These are phyloP conservation scores for Euphrasia arctica DNA, from an alignment of 305 asterid species.

Conservation along the genomic window DNA sequence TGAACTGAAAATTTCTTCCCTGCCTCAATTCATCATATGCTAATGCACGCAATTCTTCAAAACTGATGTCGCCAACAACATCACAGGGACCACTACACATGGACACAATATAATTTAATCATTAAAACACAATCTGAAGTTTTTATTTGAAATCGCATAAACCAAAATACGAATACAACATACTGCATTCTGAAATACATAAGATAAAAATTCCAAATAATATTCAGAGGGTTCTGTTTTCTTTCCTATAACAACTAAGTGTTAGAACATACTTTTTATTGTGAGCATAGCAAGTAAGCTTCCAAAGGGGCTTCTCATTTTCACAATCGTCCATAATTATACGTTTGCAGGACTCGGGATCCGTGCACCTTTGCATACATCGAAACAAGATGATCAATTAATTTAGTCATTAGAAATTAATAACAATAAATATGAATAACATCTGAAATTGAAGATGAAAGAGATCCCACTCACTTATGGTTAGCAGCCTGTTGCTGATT, in stretches of 20 bases:
- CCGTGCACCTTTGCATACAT: conserved; percentile 67
- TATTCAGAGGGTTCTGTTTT: conserved; percentile 7
- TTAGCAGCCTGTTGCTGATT: conserved; percentile 51
- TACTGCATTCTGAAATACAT: conserved; percentile 10
- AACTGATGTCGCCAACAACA: conserved; percentile 77
- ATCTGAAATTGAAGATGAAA: conserved; percentile 11
- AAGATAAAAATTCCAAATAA: conserved; percentile 7
- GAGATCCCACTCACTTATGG: conserved; percentile 56
- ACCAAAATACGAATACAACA: conserved; percentile 7
- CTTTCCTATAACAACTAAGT: background rate
- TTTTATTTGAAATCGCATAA: conserved; percentile 13
- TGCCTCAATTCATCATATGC: conserved; percentile 83
- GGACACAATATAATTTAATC: conserved; percentile 22
- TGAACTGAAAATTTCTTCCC: conserved; percentile 63
- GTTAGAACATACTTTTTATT: conserved; percentile 46
- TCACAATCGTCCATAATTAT: conserved; percentile 59
- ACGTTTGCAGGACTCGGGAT: conserved; percentile 76
- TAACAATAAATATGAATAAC: conserved; percentile 17
- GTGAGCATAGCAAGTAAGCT: conserved; percentile 91
- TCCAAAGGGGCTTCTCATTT: conserved; percentile 83
- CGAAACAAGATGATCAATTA: conserved; percentile 30
- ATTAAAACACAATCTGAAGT: background rate
- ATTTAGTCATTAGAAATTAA: conserved; percentile 11
- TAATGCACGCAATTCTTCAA: conserved; percentile 81
- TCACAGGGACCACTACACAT: conserved; percentile 84